These are phyloP conservation scores for Euclidium syriacum DNA, from an alignment of 345 rosid species.

Conservation along the genomic window DNA sequence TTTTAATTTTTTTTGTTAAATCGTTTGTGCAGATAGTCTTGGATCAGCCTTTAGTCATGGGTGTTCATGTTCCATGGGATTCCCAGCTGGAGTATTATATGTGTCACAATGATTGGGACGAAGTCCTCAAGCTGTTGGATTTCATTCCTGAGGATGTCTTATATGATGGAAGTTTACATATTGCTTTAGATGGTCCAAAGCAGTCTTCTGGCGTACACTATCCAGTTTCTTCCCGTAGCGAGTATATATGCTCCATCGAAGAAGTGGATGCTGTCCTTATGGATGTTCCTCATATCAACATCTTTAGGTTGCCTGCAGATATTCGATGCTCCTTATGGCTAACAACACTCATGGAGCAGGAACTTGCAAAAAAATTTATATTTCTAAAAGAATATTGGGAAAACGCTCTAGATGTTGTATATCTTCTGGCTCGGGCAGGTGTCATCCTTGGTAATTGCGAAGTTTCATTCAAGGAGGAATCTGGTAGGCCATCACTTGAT, in stretches of 20 bases:
- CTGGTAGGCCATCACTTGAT: conserved; percentile 39
- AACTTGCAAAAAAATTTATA: conserved; percentile 74
- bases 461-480: conserved; percentile 38
- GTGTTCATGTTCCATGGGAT: conserved; percentile 91
- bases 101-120: conserved; percentile 92
- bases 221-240: conserved; percentile 42
- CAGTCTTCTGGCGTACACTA: conserved; percentile 40
- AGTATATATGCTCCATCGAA: conserved; percentile 60
- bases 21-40: conserved; percentile 67
- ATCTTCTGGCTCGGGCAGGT: conserved; percentile 79
- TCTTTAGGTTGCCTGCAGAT: conserved; percentile 54
- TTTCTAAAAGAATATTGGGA: conserved; percentile 89
- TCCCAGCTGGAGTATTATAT: conserved; percentile 85
- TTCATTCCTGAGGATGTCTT: conserved; percentile 62
- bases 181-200: conserved; percentile 59
- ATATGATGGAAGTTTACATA: conserved; percentile 69
- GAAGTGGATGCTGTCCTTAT: conserved; percentile 75
- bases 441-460: conserved; percentile 46
- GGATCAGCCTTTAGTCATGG: conserved; percentile 94
- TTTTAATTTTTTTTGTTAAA: conserved; percentile 22
- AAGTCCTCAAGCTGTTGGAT: conserved; percentile 72
- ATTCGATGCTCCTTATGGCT: conserved; percentile 63
- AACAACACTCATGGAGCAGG: conserved; percentile 69
- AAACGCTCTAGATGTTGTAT: conserved; percentile 58
- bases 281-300: conserved; percentile 74